Conservation (phyloP, 176 grass and related monocot genomes). For the Musa itinerans region DNA sequence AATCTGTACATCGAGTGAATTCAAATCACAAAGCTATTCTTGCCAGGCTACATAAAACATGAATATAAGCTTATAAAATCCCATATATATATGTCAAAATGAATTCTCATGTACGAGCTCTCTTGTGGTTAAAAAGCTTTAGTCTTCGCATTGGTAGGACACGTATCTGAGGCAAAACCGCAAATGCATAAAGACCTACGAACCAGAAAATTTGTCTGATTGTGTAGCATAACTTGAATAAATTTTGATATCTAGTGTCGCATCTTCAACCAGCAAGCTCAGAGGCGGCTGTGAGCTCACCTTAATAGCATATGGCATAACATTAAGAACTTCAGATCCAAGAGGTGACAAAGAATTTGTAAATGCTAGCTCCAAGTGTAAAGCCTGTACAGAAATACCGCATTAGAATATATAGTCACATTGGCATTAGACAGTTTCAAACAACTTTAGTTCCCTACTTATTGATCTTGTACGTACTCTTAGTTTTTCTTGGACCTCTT, state of each 20-base stretch:
- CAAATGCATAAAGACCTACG: too few relatives aligned
- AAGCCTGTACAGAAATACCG: slow-evolving; percentile 28
- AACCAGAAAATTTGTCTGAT: too few relatives aligned
- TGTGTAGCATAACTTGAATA: too few relatives aligned
- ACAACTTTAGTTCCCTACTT: background rate
- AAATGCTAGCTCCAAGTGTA: slow-evolving; percentile 41
- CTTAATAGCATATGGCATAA: slow-evolving; percentile 66
- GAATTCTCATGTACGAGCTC: too few relatives aligned
- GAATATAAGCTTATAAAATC: background rate
- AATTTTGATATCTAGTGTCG: background rate
- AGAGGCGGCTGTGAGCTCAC: background rate
- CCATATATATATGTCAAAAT: too few relatives aligned
- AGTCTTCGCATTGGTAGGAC: background rate
- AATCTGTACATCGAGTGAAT: slow-evolving; percentile 13
- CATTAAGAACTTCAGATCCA: slow-evolving; percentile 41
- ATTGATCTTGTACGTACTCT: slow-evolving; percentile 31
- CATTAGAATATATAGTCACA: background rate
- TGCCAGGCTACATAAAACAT: background rate
- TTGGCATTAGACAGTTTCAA: background rate
- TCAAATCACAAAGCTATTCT: background rate
- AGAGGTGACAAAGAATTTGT: slow-evolving; percentile 23
- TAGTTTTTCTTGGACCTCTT: slow-evolving; percentile 50
- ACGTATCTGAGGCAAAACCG: background rate
- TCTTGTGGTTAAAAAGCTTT: background rate
- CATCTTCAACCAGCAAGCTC: background rate